Evolutionary conservation across 306 rosid genomes (phyloP).

Genomic region (Cercis canadensis): DNA sequence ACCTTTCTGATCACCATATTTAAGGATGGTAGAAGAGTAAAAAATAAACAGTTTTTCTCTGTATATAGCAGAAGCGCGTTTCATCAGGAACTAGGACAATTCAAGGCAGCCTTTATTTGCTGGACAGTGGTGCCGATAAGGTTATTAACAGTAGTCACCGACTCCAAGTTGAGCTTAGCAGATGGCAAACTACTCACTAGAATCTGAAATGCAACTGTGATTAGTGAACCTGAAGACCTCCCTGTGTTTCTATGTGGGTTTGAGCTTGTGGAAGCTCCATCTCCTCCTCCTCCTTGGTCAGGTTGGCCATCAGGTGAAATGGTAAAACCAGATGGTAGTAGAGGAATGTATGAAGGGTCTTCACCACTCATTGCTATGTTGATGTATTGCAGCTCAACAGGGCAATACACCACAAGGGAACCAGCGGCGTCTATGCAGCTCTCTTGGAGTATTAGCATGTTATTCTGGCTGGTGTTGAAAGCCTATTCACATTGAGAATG

Average conservation of each 20-base stretch:
- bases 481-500: slow-evolving; percentile 48
- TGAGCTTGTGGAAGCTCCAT: slow-evolving; percentile 69
- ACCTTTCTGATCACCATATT: slow-evolving; percentile 57
- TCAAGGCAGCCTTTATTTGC: slow-evolving; percentile 85
- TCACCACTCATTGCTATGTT: slow-evolving; percentile 95
- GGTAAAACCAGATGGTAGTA: slow-evolving; percentile 89
- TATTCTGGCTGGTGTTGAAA: slow-evolving; percentile 83
- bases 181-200: slow-evolving; percentile 84
- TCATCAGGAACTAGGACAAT: slow-evolving; percentile 71
- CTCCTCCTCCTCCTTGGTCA: slow-evolving; percentile 45
- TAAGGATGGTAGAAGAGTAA: slow-evolving; percentile 42
- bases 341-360: slow-evolving; percentile 81
- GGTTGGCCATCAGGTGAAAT: slow-evolving; percentile 67
- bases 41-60: neutral
- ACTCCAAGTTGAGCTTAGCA: slow-evolving; percentile 83
- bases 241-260: slow-evolving; percentile 37
- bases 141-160: slow-evolving; percentile 82
- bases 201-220: slow-evolving; percentile 88
- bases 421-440: slow-evolving; percentile 90
- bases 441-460: slow-evolving; percentile 95
- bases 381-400: slow-evolving; percentile 81
- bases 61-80: slow-evolving; percentile 39
- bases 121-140: slow-evolving; percentile 83
- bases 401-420: slow-evolving; percentile 84
- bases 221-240: slow-evolving; percentile 58